Evolutionary conservation across 441 rosid species (phyloP), one percentile per base, ranked within the genome.

Genomic region (Adansonia gregorii): DNA sequence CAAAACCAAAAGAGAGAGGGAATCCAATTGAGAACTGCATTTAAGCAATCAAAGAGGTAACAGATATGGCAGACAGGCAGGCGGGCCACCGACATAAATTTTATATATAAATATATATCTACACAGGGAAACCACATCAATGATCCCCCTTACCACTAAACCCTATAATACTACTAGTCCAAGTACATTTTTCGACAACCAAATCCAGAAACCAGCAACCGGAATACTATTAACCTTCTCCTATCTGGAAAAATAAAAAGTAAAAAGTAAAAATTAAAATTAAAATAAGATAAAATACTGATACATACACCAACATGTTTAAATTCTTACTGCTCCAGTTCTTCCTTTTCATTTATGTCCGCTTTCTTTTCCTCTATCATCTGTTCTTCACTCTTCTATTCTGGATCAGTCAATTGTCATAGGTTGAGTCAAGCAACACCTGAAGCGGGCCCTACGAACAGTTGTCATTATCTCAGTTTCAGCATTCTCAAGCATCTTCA

Each of bases 371-470:
- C 59, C 43, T 82, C 69, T 75, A 73, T 79, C 83, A 74, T 76
- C 75, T 19, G 22, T 55, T 55, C 27, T 17, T 7, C 61, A 56
- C 10, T 56, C 61, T 59, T 75, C 77, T 64, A 72, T 77, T 75
- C 80, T 27, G 74, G 70, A 80, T 87, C 90, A 94, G 83, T 93
- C 98, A 63, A 89, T 46, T 49, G 98, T 93, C 98, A 91, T 91
- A 59, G 98, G 98, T 65, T 86, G 98, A 65, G 90, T 84, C 79
- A 92, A 79, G 89, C 98, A 93, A 78, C 98, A 94, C 85, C 98
- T 86, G 93, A 94, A 94, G 78, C 95, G 95, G 24, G 98, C 98
- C 86, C 91, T 93, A 73, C 98, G 95, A 61, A 93, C 94, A 2
- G 89, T 89, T 2, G 98, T 93, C 92, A 92, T 79, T 70, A 95